Conservation (phyloP, 1,284 basidiomycete species). For the Mycena sp. region DNA sequence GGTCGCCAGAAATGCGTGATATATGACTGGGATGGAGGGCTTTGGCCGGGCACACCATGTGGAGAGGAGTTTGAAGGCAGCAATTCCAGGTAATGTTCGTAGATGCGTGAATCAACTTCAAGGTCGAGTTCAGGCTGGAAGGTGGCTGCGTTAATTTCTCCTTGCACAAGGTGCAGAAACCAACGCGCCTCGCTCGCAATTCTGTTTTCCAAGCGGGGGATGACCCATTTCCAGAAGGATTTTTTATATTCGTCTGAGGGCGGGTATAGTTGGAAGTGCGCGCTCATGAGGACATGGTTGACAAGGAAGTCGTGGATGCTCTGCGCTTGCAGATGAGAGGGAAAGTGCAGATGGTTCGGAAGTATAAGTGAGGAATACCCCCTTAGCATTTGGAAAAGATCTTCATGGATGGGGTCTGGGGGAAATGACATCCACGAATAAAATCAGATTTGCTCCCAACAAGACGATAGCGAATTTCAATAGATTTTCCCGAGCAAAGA, state of each 20-base stretch:
- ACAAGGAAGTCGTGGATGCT: slow-evolving; percentile 64
- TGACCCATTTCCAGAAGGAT: slow-evolving; percentile 77
- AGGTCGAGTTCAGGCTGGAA: slow-evolving; percentile 57
- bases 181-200: slow-evolving; percentile 47
- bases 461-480: background rate
- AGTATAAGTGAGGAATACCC: slow-evolving; percentile 65
- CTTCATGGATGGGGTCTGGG: slow-evolving; percentile 22
- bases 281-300: slow-evolving; percentile 55
- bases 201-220: slow-evolving; percentile 60
- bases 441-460: background rate
- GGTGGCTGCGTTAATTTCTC: slow-evolving; percentile 8
- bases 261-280: slow-evolving; percentile 64
- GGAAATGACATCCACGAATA: background rate
- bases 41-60: slow-evolving; percentile 42
- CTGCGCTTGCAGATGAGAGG: slow-evolving; percentile 42
- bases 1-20: slow-evolving; percentile 69
- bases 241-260: slow-evolving; percentile 70
- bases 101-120: slow-evolving; percentile 73
- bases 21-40: slow-evolving; percentile 64
- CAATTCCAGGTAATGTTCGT: slow-evolving; percentile 64
- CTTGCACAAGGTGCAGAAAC: slow-evolving; percentile 37
- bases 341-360: slow-evolving; percentile 52
- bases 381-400: slow-evolving; percentile 56
- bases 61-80: slow-evolving; percentile 43
- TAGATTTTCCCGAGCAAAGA: background rate